A percentile compares a stretch with the other conserved stretches of the same genome.
phyloP scores from a whole-genome alignment of 2,329 filamentous ascomycete genomes.

The Penicillium hordei region DNA sequence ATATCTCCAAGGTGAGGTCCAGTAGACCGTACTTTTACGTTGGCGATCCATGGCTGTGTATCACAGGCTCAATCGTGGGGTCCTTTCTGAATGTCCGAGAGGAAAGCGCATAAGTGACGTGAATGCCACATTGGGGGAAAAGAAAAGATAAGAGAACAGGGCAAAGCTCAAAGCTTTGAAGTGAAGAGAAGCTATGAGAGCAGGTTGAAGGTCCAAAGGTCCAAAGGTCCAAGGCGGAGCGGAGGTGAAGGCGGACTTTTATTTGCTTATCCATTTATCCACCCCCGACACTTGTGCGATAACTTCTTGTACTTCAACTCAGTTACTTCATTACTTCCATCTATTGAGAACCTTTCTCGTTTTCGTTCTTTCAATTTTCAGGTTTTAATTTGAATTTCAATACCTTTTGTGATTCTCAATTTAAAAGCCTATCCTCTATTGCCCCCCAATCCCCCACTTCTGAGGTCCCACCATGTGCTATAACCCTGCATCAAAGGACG shows the following conservation, averaged over 20 bases:
- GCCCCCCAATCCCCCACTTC: background rate
- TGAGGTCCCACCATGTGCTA: background rate
- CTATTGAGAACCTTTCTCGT: background rate
- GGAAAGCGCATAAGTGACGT: constrained; percentile 37
- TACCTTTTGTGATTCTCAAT: background rate
- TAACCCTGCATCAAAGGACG: background rate
- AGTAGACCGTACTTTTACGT: constrained; percentile 46
- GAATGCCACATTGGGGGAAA: constrained; percentile 40
- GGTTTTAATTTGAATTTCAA: background rate
- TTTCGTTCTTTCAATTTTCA: background rate
- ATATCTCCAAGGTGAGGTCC: background rate
- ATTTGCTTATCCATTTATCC: constrained; percentile 9
- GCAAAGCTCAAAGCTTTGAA: background rate
- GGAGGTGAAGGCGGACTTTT: constrained; percentile 20
- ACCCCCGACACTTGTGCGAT: background rate
- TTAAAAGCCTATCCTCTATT: background rate
- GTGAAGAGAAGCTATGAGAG: background rate
- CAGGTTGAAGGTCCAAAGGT: background rate
- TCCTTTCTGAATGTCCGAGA: constrained; percentile 39
- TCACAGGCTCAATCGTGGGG: constrained; percentile 33
- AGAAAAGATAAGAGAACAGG: background rate
- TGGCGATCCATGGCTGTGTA: constrained; percentile 48
- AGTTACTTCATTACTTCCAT: background rate
- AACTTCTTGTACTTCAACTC: background rate
- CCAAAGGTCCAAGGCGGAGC: constrained; percentile 22